Conservation (phyloP, 805 yeast species). For the Limtongozyma cylindracea region DNA sequence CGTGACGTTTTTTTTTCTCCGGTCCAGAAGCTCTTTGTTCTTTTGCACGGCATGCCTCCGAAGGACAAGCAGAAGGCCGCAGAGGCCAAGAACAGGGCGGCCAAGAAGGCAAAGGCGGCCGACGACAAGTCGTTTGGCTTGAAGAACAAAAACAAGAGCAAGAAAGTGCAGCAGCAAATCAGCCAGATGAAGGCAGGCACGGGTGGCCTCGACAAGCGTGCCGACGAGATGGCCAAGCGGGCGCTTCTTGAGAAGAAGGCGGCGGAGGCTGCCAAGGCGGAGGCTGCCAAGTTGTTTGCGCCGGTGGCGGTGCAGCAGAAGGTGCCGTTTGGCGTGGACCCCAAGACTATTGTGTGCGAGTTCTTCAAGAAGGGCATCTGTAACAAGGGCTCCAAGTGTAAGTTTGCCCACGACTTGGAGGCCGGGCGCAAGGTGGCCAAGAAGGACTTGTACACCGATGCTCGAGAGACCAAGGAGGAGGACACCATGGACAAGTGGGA, state of each 20-base stretch:
- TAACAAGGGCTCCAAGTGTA: constrained; percentile 67
- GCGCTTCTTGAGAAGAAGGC: constrained; percentile 67
- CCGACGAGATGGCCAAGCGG: constrained; percentile 49
- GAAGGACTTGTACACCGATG: constrained; percentile 84
- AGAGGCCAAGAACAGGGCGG: constrained; percentile 21
- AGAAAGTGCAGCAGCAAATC: constrained; percentile 49
- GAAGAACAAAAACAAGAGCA: constrained; percentile 85
- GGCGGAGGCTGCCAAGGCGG: constrained; percentile 70
- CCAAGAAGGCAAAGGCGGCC: constrained; percentile 27
- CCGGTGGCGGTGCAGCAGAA: constrained; percentile 53
- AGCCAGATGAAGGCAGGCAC: constrained; percentile 15
- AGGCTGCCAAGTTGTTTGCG: constrained; percentile 58
- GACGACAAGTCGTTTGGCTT: constrained; percentile 88
- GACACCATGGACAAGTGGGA: constrained; percentile 97
- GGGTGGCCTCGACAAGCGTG: constrained; percentile 28
- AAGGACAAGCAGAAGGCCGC: not conserved
- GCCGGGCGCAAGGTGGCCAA: constrained; percentile 75
- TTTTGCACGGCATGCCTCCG: not conserved
- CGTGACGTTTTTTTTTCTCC: no score
- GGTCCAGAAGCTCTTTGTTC: no score
- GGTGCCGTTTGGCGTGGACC: constrained; percentile 93
- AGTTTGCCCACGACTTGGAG: constrained; percentile 72
- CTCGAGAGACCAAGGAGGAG: constrained; percentile 39
- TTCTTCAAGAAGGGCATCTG: constrained; percentile 74
- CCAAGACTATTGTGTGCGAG: constrained; percentile 79